Percentiles rank a stretch among this genome's conserved stretches.
Evolutionary conservation across 352 stramenopile species (phyloP).

Genomic region (Phytophthora ohioensis): DNA sequence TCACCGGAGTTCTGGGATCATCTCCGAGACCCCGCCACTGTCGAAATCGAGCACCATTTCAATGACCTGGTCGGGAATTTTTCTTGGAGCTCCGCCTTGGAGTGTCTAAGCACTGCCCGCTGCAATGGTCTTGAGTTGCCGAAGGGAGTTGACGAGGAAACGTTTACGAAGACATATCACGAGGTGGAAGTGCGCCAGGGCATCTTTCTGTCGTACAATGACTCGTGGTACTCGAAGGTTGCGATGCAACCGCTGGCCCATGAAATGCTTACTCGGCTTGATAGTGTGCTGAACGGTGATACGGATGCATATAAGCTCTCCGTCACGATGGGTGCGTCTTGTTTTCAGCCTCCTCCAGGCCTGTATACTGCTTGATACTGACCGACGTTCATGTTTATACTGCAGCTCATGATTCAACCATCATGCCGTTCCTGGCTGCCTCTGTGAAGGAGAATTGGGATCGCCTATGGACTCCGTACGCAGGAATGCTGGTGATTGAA

Average conservation of each 20-base stretch:
- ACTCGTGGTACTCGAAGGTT: constrained; percentile 85
- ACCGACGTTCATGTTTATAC: not conserved
- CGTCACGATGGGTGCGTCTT: constrained; percentile 78
- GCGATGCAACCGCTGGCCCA: constrained; percentile 86
- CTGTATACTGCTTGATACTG: not conserved
- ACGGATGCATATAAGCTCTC: constrained; percentile 62
- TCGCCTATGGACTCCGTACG: constrained; percentile 87
- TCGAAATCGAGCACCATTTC: constrained; percentile 71
- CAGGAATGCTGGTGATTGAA: constrained; percentile 77
- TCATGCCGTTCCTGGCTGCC: constrained; percentile 86
- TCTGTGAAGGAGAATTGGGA: constrained; percentile 82
- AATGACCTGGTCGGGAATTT: constrained; percentile 77
- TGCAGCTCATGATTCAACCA: constrained; percentile 79
- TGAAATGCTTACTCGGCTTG: constrained; percentile 74
- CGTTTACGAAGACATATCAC: constrained; percentile 81
- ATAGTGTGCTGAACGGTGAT: constrained; percentile 53
- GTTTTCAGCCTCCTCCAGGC: not conserved
- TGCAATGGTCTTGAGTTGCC: constrained; percentile 83
- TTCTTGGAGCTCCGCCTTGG: constrained; percentile 78
- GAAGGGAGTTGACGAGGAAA: constrained; percentile 65
- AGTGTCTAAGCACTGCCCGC: constrained; percentile 83
- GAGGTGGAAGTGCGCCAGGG: constrained; percentile 77
- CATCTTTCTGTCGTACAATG: constrained; percentile 77
- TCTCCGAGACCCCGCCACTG: constrained; percentile 48
- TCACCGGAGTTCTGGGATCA: constrained; percentile 68